Evolutionary conservation across 345 rosid species (phyloP).

Genomic region (Camelina neglecta): DNA sequence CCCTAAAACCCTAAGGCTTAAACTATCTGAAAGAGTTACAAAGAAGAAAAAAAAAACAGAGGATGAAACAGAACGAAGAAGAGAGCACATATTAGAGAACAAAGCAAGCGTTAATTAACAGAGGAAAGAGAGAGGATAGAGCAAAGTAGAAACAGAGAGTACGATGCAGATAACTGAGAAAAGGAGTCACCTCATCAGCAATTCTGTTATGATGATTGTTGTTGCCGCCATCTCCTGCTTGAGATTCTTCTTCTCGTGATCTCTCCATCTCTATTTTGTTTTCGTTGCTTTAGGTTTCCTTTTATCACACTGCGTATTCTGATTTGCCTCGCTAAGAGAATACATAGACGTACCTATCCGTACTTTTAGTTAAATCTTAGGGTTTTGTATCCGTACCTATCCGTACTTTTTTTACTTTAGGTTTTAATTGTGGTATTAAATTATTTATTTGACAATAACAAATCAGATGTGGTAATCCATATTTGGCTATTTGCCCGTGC

Average conservation of each 20-base stretch:
- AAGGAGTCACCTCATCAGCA: slow-evolving; percentile 23
- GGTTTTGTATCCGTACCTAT: no score
- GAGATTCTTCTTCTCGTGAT: neutral
- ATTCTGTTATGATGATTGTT: no score
- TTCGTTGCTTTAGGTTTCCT: slow-evolving; percentile 1
- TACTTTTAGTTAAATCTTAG: no score
- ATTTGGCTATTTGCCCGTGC: neutral
- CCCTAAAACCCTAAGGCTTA: slow-evolving; percentile 6
- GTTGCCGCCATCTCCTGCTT: neutral
- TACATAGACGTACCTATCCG: no score
- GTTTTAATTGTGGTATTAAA: no score
- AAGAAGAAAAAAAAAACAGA: neutral
- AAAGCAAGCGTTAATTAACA: neutral
- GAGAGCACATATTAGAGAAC: neutral
- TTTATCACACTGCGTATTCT: neutral
- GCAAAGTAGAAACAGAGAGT: slow-evolving; percentile 16
- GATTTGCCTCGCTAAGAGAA: slow-evolving; percentile 23
- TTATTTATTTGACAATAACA: no score
- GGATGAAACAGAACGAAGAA: neutral
- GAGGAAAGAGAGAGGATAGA: neutral
- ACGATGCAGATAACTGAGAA: neutral
- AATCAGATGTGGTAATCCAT: neutral
- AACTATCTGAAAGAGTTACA: neutral
- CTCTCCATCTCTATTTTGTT: slow-evolving; percentile 12
- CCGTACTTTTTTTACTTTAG: no score